Evolutionary conservation across 169 alveolate genomes (phyloP).

Genomic region (Plasmodium vinckei): DNA sequence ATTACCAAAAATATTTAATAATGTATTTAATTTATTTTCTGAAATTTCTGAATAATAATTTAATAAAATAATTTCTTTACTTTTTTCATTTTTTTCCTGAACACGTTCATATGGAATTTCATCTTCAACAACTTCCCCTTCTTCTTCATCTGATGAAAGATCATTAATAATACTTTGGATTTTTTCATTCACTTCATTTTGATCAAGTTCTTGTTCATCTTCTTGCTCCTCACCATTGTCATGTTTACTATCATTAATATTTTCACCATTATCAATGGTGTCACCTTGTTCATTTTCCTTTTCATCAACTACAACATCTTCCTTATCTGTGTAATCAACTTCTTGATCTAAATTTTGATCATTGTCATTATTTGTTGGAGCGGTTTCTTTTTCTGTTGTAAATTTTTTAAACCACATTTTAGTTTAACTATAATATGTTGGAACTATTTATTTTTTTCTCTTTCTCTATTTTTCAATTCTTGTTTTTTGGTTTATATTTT

Average conservation of each 20-base stretch:
- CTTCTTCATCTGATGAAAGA: slow-evolving; percentile 62
- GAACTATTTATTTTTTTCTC: no score
- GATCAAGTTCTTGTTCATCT: slow-evolving; percentile 1
- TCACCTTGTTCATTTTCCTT: neutral
- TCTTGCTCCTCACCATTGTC: neutral
- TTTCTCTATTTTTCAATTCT: no score
- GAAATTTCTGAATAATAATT: slow-evolving; percentile 43
- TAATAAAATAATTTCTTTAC: slow-evolving; percentile 42
- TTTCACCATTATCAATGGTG: neutral
- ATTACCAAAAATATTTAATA: slow-evolving; percentile 36
- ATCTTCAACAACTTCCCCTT: slow-evolving; percentile 73
- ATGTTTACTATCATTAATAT: neutral
- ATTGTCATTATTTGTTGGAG: no score
- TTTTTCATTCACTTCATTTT: slow-evolving; percentile 16
- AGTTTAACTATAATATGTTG: no score
- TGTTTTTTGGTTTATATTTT: no score
- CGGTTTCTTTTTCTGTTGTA: no score
- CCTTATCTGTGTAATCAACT: no score
- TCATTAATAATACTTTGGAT: slow-evolving; percentile 22
- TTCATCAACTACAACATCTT: neutral
- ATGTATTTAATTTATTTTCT: slow-evolving; percentile 1
- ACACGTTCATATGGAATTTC: slow-evolving; percentile 72
- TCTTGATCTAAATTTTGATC: no score
- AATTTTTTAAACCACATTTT: no score
- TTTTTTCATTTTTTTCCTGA: slow-evolving; percentile 27